Evolutionary conservation across 495 filamentous ascomycete species (phyloP), one percentile per base, ranked within the genome.

Genomic region (Neurospora terricola): DNA sequence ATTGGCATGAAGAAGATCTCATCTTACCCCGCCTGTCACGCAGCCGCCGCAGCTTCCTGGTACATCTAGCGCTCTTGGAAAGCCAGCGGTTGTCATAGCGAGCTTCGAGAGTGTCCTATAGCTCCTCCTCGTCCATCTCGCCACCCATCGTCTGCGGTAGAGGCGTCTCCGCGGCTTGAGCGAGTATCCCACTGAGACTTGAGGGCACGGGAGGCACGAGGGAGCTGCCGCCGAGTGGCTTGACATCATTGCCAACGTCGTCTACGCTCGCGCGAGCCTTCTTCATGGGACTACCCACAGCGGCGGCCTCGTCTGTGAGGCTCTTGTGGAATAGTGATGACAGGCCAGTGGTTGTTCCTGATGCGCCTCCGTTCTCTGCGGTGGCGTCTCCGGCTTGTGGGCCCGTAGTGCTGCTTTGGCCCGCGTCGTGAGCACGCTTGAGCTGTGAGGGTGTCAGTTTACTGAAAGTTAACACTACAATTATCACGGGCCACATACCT

Each of bases 361-460:
- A 71, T 74, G 71, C 82, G 77, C 36, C 81, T 75, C 73, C 80
- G 78, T 77, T 82, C 77, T 76, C 82, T 21, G 84, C 81, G 5
- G 79, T 80, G 7, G 80, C 71, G n/a, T 79, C 77, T 21, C 79
- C 82, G 3, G 71, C 77, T 10, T 73, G 73, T 8, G 80, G 78
- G 72, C 78, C 81, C 5, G 81, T 80, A n/a, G 83, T 81, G 48
- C 85, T 86, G 23, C 91, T 82, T 2, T 90, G 91, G 36, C 96
- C 94, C 39, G 89, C 90, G 0, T 96, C 98, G 82, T 97, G 96
- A 75, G 94, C 92, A 73, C 96, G 92, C 88, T 99, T 99, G 42
- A 98, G 88, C 95, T 98, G 79, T 75, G 76, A 7, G 42, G 23
- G 34, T 37, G 74, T 81, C 70, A 45, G 42, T 45, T 45, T 3